phyloP scores from a whole-genome alignment of 2,329 filamentous ascomycete genomes.

The Ascomycota sp. region DNA sequence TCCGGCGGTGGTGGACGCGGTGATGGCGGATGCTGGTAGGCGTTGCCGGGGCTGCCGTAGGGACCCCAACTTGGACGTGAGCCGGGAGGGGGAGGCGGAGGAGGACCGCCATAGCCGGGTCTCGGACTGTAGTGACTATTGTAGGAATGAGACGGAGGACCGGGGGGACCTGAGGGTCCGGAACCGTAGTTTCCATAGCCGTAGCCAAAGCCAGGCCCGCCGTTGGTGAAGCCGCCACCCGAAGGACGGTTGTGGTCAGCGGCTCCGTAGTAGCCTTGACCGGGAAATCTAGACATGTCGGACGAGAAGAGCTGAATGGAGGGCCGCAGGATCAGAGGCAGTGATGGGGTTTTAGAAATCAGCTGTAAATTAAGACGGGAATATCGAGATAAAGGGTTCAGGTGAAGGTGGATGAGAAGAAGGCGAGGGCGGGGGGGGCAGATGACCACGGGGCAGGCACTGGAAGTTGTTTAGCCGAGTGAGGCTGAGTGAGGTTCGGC shows the following conservation, averaged over 20 bases:
- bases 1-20: slow-evolving; percentile 19
- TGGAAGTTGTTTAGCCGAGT: no score
- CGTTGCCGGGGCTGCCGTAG: slow-evolving; percentile 2
- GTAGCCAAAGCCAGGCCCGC: slow-evolving; percentile 9
- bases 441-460: no score
- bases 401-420: no score
- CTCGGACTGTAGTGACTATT: slow-evolving; percentile 4
- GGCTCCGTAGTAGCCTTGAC: slow-evolving; percentile 18
- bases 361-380: no score
- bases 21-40: slow-evolving; percentile 9
- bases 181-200: slow-evolving; percentile 11
- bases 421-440: no score
- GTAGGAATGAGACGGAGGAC: slow-evolving; percentile 5
- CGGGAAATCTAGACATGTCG: slow-evolving; percentile 20
- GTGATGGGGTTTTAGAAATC: no score
- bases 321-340: no score
- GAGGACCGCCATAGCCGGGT: slow-evolving; percentile 6
- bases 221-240: slow-evolving; percentile 7
- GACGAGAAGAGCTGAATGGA: background rate
- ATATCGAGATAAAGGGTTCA: no score
- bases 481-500: no score
- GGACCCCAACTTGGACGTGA: slow-evolving; percentile 6
- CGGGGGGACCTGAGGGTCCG: slow-evolving; percentile 6
- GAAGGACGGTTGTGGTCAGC: slow-evolving; percentile 11
- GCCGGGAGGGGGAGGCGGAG: slow-evolving; percentile 6